Evolutionary conservation across 2,329 filamentous ascomycete species (phyloP).

Genomic region (Lanzia echinophila): DNA sequence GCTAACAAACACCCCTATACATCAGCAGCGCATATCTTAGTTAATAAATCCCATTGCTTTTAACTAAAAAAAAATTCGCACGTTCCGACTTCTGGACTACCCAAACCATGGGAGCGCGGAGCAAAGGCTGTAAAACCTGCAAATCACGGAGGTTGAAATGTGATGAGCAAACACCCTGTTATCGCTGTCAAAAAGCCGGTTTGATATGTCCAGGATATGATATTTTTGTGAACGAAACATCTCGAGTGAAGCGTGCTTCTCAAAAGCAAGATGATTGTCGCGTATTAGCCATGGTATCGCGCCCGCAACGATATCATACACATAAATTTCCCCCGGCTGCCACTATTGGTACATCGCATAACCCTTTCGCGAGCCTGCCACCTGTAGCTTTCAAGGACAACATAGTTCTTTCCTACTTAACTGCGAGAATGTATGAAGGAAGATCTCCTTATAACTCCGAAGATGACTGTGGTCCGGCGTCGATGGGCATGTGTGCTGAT

Average conservation of each 20-base stretch:
- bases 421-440: slow-evolving; percentile 1
- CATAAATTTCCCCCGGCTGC: not conserved
- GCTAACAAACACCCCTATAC: no score
- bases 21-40: no score
- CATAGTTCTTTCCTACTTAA: slow-evolving; percentile 9
- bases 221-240: slow-evolving; percentile 3
- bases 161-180: slow-evolving; percentile 19
- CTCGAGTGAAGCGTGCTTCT: slow-evolving; percentile 9
- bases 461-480: not conserved
- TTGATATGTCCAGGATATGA: slow-evolving; percentile 10
- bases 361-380: not conserved
- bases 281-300: not conserved
- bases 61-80: no score
- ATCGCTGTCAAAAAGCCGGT: slow-evolving; percentile 15
- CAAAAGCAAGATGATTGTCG: not conserved
- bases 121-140: slow-evolving; percentile 7
- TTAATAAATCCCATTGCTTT: no score
- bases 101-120: not conserved
- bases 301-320: not conserved
- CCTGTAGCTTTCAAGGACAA: slow-evolving; percentile 9
- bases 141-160: slow-evolving; percentile 19
- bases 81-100: no score
- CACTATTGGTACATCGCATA: not conserved
- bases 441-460: not conserved
- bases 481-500: not conserved